Base-by-base conservation (phyloP, 805 yeast genomes). In the Candida arabinofermentans region DNA sequence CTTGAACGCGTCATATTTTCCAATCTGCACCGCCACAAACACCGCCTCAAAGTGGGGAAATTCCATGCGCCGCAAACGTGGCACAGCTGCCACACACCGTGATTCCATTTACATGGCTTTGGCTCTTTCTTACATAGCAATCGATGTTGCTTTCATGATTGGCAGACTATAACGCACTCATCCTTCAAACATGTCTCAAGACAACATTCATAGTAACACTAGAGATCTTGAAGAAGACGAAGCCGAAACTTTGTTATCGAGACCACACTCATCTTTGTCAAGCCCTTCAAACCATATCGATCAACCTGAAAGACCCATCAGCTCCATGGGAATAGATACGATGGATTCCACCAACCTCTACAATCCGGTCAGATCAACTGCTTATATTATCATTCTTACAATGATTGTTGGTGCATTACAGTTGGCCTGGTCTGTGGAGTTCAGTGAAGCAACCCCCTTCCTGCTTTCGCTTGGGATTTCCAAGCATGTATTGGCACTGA, bases 361-460 rank as follows among this genome's bases (percentile, higher is more conserved):
- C 34, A 74, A 72, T 39, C 78, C 79, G 2, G 65, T 64, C 3
- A 53, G 81, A 18, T 66, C 80, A 0, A 47, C 65, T 3, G 24
- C 45, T 5, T 77, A 75, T 44, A 68, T 77, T 10, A 48, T 77
- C 6, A 49, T 72, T 8, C 58, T 76, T 16, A 73, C 81, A 0
- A 53, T 73, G 4, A 63, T 72, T 4, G 63, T 80, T 4, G 83
- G 83, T 4, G 83, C 82, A 0, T 60, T 79, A 17, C 85, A 80
- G 53, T 59, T 79, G 39, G 77, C 84, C 0, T 80, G 86, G 85
- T 75, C 80, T 3, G 70, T 81, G 2, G 85, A 80, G 57, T 79
- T 80, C 51, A 71, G 81, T 4, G 80, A 78, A 47, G 83, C 83
- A 3, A 78, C 81, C 3, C 81, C 84, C 0, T 79, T 72, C 49